Base-by-base conservation (phyloP, 208 protist species). In the Chromosphaera perkinsii region DNA sequence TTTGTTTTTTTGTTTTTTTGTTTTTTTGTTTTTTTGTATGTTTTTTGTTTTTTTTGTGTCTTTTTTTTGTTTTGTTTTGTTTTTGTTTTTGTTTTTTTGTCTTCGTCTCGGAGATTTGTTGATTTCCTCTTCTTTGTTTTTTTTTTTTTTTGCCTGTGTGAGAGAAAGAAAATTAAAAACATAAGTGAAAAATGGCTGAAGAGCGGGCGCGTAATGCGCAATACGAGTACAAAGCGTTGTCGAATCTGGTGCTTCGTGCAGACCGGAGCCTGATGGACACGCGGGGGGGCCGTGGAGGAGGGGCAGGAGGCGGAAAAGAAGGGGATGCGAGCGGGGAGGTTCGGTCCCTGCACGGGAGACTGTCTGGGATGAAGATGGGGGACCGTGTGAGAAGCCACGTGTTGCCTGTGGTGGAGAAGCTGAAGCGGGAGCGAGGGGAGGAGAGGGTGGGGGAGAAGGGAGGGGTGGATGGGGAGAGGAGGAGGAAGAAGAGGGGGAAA, bases 271-370 rank as follows among this genome's bases (percentile, higher is more conserved):
- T 73, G 5, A 51, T 72, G 4, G 39, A 49, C 1, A 32, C 40
- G 22, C 58, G 73, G 52, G 52, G 67, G 42, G 51, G 62, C 43
- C 54, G 66, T 26, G 65, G 71, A 62, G n/a, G 14, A 2, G 39
- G 42, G 17, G 24, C 54, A 69, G 56, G 12, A n/a, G 29, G 22
- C 62, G 73, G 22, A n/a, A n/a, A n/a, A n/a, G n/a, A n/a, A n/a
- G n/a, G n/a, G n/a, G 84, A 87, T 51, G 68, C 78, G 1, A 82
- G 78, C 9, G 83, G 85, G 26, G 85, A 89, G 66, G 75, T 82
- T 14, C 58, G 81, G 59, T 73, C 83, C 31, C 68, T 89, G 24
- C 45, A 33, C 40, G 73, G 68, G 1, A 56, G 62, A 35, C 55
- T 84, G 10, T 22, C 12, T 3, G 40, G 33, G 4, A 70, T 61